Percentiles rank a stretch among this genome's conserved stretches.
Evolutionary conservation across 176 grass and related monocot genomes (phyloP).

Genomic region (Calamus simplicifolius): DNA sequence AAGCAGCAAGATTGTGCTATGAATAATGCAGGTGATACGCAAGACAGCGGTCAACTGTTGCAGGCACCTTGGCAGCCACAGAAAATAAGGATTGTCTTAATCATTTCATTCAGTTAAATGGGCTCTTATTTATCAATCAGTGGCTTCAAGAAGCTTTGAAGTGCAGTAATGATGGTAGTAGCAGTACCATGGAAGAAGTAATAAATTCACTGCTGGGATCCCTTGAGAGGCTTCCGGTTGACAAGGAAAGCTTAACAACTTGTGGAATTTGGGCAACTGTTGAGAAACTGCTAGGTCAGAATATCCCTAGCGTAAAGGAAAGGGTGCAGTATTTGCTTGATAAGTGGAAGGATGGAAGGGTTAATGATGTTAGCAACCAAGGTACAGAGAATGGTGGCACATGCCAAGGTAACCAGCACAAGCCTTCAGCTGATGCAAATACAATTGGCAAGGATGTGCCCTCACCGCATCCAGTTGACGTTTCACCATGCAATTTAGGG

Average conservation of each 20-base stretch:
- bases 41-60: constrained; percentile 41
- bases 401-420: not conserved
- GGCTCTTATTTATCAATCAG: constrained; percentile 43
- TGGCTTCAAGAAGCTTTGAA: constrained; percentile 61
- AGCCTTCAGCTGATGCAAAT: constrained; percentile 1
- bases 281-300: constrained; percentile 29
- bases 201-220: constrained; percentile 33
- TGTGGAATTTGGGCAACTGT: constrained; percentile 36
- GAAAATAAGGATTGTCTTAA: constrained; percentile 43
- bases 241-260: constrained; percentile 15
- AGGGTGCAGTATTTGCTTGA: constrained; percentile 34
- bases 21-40: constrained; percentile 31
- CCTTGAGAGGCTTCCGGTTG: constrained; percentile 36
- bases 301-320: constrained; percentile 31
- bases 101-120: constrained; percentile 51
- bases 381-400: constrained; percentile 13
- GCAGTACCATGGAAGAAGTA: constrained; percentile 25
- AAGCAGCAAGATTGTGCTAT: constrained; percentile 23
- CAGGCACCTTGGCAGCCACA: constrained; percentile 31
- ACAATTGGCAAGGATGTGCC: too few relatives aligned
- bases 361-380: constrained; percentile 8
- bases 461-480: not conserved
- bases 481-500: not conserved
- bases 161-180: constrained; percentile 14
- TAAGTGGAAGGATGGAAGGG: constrained; percentile 29